Conservation (phyloP, 139 green algal genomes). For the Chlorella ohadii region DNA sequence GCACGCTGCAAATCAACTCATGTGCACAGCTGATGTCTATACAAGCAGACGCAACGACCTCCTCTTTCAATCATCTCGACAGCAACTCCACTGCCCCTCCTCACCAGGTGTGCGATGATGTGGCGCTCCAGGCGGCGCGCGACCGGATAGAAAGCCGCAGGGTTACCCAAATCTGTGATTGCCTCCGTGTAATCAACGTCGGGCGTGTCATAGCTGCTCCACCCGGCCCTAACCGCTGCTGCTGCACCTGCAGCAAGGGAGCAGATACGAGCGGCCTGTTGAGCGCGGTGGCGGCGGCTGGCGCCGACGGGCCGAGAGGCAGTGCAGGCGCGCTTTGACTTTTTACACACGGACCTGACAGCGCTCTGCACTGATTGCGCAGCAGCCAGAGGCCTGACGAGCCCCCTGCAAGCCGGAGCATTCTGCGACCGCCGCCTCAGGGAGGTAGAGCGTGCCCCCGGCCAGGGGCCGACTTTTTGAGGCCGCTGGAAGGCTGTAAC, state of each 20-base stretch:
- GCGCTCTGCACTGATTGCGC: not conserved
- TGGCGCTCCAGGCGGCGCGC: constrained; percentile 77
- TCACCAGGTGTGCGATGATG: constrained; percentile 84
- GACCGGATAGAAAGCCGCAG: constrained; percentile 73
- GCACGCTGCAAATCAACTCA: not conserved
- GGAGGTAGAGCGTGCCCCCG: too few relatives aligned
- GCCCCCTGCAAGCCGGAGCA: too few relatives aligned
- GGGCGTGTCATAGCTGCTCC: not conserved
- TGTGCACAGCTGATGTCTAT: not conserved
- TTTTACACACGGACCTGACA: not conserved
- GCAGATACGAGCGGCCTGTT: not conserved
- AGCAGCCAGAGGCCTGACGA: too few relatives aligned
- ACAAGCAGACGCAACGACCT: too few relatives aligned
- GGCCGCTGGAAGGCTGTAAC: too few relatives aligned
- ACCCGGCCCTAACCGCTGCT: not conserved
- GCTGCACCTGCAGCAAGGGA: not conserved
- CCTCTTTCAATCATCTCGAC: not conserved
- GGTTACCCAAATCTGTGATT: constrained; percentile 20
- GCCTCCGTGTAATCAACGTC: not conserved
- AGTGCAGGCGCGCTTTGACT: not conserved
- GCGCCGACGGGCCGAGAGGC: not conserved
- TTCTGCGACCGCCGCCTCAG: too few relatives aligned
- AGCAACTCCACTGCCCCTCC: not conserved
- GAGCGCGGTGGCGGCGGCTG: not conserved
- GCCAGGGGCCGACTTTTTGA: not conserved